Evolutionary conservation across 2,329 filamentous ascomycete genomes (phyloP).

Genomic region (Beauveria australis): DNA sequence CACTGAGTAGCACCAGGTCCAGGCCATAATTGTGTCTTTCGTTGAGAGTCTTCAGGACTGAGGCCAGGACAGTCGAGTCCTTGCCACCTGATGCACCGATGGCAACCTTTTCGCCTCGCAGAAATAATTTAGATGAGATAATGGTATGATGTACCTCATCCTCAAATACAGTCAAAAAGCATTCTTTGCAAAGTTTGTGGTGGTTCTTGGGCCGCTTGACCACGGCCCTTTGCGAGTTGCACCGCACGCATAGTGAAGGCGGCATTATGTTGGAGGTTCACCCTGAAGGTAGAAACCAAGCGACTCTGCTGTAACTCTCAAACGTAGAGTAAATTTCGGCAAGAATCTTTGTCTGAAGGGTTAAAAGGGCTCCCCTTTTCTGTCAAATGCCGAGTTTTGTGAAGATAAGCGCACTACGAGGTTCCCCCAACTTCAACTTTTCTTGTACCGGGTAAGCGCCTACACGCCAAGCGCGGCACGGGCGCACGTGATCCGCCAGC

Average conservation of each 20-base stretch:
- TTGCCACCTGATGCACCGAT: conserved; percentile 97
- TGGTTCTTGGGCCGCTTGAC: conserved; percentile 94
- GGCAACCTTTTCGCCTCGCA: conserved; percentile 74
- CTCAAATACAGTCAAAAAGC: conserved; percentile 84
- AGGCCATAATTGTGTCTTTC: conserved; percentile 81
- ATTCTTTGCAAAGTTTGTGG: conserved; percentile 82
- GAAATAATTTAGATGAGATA: conserved; percentile 70
- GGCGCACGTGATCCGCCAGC: conserved; percentile 8
- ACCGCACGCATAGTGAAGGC: conserved; percentile 66
- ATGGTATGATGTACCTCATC: conserved; percentile 93
- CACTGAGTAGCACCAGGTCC: conserved; percentile 77
- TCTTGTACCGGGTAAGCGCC: conserved; percentile 7
- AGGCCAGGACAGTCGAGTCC: conserved; percentile 92
- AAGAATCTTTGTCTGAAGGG: not conserved
- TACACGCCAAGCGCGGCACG: not conserved
- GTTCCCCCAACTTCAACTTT: not conserved
- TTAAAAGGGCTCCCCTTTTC: not conserved
- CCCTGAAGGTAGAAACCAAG: too few species aligned
- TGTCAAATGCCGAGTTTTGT: not conserved
- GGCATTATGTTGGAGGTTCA: conserved; percentile 49
- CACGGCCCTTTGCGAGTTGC: conserved; percentile 68
- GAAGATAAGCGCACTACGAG: too few species aligned
- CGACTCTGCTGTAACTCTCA: not conserved
- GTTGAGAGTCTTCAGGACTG: conserved; percentile 89
- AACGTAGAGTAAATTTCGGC: too few species aligned